phyloP scores from a whole-genome alignment of 2,329 filamentous ascomycete genomes.

The Pseudogymnoascus sp. region DNA sequence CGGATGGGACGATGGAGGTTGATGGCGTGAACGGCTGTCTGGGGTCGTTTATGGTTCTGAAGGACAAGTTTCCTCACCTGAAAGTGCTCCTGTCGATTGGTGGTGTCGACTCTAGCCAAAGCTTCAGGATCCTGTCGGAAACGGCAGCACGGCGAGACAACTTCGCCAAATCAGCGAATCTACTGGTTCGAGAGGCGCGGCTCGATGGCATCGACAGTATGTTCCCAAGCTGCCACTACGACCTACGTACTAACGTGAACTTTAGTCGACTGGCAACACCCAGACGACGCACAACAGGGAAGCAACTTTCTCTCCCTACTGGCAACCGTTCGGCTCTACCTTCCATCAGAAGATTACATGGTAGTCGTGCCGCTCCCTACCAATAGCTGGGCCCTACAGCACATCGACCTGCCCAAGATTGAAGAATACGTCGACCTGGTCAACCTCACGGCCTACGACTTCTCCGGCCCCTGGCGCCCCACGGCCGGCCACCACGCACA shows the following conservation, averaged over 20 bases:
- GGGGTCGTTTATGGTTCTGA: constrained; percentile 65
- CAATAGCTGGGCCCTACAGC: constrained; percentile 55
- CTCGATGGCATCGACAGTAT: constrained; percentile 72
- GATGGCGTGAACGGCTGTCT: constrained; percentile 66
- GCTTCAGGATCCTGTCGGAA: constrained; percentile 61
- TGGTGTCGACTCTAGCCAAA: constrained; percentile 56
- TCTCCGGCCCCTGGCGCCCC: constrained; percentile 62
- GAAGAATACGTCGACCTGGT: constrained; percentile 64
- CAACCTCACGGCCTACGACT: constrained; percentile 77
- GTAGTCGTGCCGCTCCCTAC: constrained; percentile 68
- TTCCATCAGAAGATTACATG: constrained; percentile 62
- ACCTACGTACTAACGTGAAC: background rate
- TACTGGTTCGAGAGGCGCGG: constrained; percentile 61
- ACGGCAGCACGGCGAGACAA: constrained; percentile 54
- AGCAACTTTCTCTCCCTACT: constrained; percentile 64
- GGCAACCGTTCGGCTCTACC: constrained; percentile 54
- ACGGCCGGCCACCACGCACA: constrained; percentile 69
- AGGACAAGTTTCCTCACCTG: constrained; percentile 61
- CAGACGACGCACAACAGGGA: constrained; percentile 57
- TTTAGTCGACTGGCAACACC: constrained; percentile 75
- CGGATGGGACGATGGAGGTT: constrained; percentile 63
- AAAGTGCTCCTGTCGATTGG: constrained; percentile 73
- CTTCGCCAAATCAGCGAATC: constrained; percentile 61
- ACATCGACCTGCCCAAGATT: constrained; percentile 59
- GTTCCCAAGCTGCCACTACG: constrained; percentile 20